Evolutionary conservation across 2,329 filamentous ascomycete species (phyloP), one percentile per base, ranked within the genome.

Genomic region (Ceratocystis colombiana): DNA sequence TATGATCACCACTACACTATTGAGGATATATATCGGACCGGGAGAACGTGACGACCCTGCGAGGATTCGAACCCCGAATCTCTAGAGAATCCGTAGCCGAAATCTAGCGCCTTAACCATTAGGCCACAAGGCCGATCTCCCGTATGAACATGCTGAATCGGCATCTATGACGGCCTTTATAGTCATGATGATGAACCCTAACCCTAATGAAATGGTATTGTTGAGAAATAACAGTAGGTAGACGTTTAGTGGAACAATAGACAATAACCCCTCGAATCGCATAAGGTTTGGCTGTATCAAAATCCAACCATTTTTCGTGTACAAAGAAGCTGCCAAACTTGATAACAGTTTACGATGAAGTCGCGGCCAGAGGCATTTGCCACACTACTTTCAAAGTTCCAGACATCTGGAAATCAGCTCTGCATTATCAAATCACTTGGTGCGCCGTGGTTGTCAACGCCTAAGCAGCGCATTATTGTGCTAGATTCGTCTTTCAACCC

Each of bases 401-500:
- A 64, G 15, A 33, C 62, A 3, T 64, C 62, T n/a, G 62, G 62
- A 45, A 53, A 64, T 25, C n/a, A 46, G 15, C 62, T 64, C 17
- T 25, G 17, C 28, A 64, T 64, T 12, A 28, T 64, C 5, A 53
- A 64, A 28, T 64, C 62, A 7, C 46, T 64, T 7, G 28, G 62
- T 5, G 46, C 41, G n/a, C 62, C 62, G 15, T 64, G 62, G 62
- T 37, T 8, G n/a, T n/a, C 62, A 10, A 48, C 28, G 8, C 17
- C 62, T 5, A 64, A 33, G n/a, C 46, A 55, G 46, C 37, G 53
- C 61, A n/a, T 88, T 67, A 75, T 87, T 64, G 76, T 88, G 66
- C 79, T 88, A 61, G 85, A 88, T 74, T 85, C 85, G 63, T 86
- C 83, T 68, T 88, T 87, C 76, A 88, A 88, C 72, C 85, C 85